Base-by-base conservation (phyloP, 805 yeast species). In the Wickerhamomyces tratensis region DNA sequence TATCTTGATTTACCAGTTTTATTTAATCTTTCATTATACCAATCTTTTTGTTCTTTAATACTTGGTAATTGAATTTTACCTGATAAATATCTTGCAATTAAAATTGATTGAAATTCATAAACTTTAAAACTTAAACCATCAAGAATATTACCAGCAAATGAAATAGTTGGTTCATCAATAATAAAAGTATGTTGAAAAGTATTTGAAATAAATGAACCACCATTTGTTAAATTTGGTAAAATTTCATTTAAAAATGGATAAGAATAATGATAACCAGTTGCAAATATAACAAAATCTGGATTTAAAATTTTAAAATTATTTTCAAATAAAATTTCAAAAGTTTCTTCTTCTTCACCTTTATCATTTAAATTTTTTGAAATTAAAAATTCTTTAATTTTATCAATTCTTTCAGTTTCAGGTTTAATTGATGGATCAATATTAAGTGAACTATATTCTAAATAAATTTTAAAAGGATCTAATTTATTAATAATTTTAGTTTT, bases 71-170 rank as follows among this genome's bases (percentile, higher is more conserved):
- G 11, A 25, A 52, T 56, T 20, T 61, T 61, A 8, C 64, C 64
- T 4, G 74, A 59, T 69, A 76, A 71, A 4, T 69, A 70, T n/a
- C 78, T 78, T 5, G 79, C 75, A 37, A 74, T 61, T 0, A 76
- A 72, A 12, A 74, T 68, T 3, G 77, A 72, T 39, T 65, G 58
- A 12, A 67, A 64, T 50, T 74, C 79, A 41, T 73, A 69, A 4
- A 72, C 63, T 41, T 68, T 71, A 62, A 74, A 74, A 47, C 68
- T 70, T 34, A 71, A 48, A 0, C 71, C 65, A 6, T 74, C 63
- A 4, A 65, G 12, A 15, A 53, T 48, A 29, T 51, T 49, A 5
- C 76, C 78, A 14, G 66, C 51, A 39, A 69, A 64, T 1, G 66
- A 58, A 35, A 74, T 46, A n/a, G 69, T 63, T 4, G 76, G 75